Conservation (phyloP, 1,284 basidiomycete genomes). For the Papiliotrema nemorosa region DNA sequence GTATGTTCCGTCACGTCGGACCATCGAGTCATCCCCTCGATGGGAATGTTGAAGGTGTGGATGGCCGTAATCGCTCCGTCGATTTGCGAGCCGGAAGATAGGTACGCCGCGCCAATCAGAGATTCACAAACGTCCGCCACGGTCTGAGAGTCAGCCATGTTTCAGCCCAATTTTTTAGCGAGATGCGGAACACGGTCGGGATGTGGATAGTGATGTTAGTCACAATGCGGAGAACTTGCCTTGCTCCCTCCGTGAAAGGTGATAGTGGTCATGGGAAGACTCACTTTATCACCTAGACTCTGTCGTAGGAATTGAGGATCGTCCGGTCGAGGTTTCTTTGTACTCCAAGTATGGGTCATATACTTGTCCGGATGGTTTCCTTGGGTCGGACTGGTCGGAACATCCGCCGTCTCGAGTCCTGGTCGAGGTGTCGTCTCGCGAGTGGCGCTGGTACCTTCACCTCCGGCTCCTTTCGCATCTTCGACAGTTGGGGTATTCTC, state of each 20-base stretch:
- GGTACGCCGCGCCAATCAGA: slow-evolving; percentile 35
- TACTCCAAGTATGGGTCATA: not conserved
- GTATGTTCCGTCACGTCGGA: slow-evolving; percentile 6
- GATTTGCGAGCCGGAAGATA: slow-evolving; percentile 19
- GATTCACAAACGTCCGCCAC: slow-evolving; percentile 42
- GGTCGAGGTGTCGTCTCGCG: no score
- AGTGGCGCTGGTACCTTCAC: not conserved
- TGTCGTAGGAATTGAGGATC: slow-evolving; percentile 4
- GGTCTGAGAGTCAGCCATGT: slow-evolving; percentile 15
- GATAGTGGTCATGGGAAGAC: not conserved
- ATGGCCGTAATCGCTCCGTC: slow-evolving; percentile 27
- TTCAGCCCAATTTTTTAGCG: slow-evolving; percentile 9
- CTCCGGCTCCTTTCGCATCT: not conserved
- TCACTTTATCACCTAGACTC: slow-evolving; percentile 36
- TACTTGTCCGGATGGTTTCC: not conserved
- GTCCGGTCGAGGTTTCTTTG: not conserved
- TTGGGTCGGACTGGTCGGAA: no score
- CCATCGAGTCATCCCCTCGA: slow-evolving; percentile 18
- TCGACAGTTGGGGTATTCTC: not conserved
- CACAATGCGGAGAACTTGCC: no score
- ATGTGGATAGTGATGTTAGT: no score
- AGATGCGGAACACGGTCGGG: no score
- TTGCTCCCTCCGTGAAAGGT: not conserved
- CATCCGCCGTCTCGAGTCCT: no score
- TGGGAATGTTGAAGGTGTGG: slow-evolving; percentile 18